Conservation (phyloP, 768 basidiomycete species). For the Arthromyces matolae region DNA sequence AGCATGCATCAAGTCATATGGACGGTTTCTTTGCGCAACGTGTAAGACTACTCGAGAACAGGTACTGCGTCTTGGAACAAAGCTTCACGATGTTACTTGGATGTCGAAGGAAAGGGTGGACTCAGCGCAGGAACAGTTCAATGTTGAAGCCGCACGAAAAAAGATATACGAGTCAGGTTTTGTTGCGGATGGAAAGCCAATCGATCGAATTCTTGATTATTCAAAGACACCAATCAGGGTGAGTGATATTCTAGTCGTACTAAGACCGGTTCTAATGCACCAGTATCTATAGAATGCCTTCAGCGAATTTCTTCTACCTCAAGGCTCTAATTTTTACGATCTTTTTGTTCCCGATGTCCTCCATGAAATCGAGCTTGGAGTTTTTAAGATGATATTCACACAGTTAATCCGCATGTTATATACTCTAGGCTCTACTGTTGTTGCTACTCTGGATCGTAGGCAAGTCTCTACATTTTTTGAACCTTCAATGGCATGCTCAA, state of each 20-base stretch:
- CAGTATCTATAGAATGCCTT: background rate
- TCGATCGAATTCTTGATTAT: background rate
- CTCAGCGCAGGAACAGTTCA: background rate
- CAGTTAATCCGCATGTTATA: background rate
- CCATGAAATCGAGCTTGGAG: no score
- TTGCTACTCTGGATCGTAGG: background rate
- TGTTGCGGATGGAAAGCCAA: background rate
- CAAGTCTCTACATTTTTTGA: background rate
- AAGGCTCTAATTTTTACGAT: background rate
- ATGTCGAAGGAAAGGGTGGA: background rate
- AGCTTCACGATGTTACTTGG: background rate
- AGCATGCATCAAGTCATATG: background rate
- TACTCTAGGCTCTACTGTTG: background rate
- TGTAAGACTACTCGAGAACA: background rate
- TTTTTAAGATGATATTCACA: background rate
- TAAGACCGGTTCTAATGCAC: no score
- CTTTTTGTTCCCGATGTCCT: background rate
- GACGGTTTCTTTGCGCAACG: background rate
- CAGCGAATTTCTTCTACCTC: background rate
- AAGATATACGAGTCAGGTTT: background rate
- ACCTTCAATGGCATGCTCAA: no score
- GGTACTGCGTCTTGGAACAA: background rate
- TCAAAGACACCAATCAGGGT: no score
- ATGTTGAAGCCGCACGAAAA: background rate
- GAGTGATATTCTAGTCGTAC: background rate